Evolutionary conservation across 192 early-diverging fungal species (phyloP).

Genomic region (Dispira simplex): DNA sequence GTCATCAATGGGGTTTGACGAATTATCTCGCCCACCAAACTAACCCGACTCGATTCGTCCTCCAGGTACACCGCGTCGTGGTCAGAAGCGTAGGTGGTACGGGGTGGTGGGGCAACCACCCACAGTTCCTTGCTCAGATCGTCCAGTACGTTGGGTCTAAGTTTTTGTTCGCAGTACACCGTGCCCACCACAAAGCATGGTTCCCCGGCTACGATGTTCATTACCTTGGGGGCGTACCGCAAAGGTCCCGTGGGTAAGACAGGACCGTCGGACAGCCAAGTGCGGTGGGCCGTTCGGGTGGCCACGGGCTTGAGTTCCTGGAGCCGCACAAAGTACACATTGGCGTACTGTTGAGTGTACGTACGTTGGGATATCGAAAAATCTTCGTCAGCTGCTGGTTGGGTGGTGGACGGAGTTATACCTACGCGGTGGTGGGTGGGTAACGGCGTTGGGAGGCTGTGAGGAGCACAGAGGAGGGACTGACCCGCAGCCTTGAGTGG

Average conservation of each 20-base stretch:
- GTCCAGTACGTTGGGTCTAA: slow-evolving; percentile 84
- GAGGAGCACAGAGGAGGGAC: no score
- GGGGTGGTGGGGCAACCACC: slow-evolving; percentile 39
- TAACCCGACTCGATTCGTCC: slow-evolving; percentile 85
- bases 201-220: slow-evolving; percentile 51
- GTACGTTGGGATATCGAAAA: slow-evolving; percentile 42
- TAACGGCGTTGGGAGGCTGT: no score
- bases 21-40: slow-evolving; percentile 45
- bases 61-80: slow-evolving; percentile 54
- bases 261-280: slow-evolving; percentile 25
- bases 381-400: slow-evolving; percentile 6
- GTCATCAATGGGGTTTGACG: slow-evolving; percentile 46
- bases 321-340: slow-evolving; percentile 70
- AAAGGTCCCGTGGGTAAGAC: background rate
- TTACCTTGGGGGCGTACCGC: slow-evolving; percentile 39
- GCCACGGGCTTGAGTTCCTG: slow-evolving; percentile 41
- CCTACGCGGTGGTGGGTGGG: no score
- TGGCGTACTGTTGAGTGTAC: slow-evolving; percentile 74
- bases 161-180: slow-evolving; percentile 69
- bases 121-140: slow-evolving; percentile 73
- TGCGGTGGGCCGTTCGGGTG: slow-evolving; percentile 30
- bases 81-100: slow-evolving; percentile 50
- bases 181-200: slow-evolving; percentile 72
- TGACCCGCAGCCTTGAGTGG: no score
- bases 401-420: no score